These are phyloP conservation scores for Gossypium australe DNA, from an alignment of 345 rosid genomes.

Conservation along the genomic window DNA sequence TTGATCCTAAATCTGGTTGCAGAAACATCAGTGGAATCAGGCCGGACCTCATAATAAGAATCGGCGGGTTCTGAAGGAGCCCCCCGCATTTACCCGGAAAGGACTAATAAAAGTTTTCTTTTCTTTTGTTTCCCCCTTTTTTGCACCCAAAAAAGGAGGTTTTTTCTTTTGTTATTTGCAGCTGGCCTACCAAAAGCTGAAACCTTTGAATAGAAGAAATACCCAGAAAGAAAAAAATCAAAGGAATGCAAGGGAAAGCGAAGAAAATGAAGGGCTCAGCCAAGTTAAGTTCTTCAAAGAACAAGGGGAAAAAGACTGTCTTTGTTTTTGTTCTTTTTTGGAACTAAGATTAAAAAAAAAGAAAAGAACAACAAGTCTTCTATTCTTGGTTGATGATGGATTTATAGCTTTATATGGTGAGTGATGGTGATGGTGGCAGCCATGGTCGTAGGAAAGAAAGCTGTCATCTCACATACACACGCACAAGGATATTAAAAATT, in stretches of 20 bases:
- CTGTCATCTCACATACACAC: not conserved
- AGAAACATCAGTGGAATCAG: slow-evolving; percentile 91
- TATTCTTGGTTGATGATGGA: not conserved
- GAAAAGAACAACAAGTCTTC: not conserved
- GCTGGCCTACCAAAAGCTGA: not conserved
- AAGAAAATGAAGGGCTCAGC: not conserved
- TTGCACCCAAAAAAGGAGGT: not conserved
- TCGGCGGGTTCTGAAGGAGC: slow-evolving; percentile 63
- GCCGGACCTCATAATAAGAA: slow-evolving; percentile 85
- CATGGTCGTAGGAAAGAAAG: not conserved
- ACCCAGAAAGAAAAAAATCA: slow-evolving; percentile 5
- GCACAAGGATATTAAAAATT: not conserved
- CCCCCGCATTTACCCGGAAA: slow-evolving; percentile 63
- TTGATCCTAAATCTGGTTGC: slow-evolving; percentile 85
- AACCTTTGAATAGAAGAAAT: not conserved
- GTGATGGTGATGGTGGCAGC: not conserved
- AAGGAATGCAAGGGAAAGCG: not conserved
- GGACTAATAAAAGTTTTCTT: not conserved
- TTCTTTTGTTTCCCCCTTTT: not conserved
- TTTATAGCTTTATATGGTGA: not conserved
- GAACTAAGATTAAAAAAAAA: not conserved
- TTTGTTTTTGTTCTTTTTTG: not conserved
- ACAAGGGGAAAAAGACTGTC: not conserved
- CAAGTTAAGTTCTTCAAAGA: slow-evolving; percentile 5
- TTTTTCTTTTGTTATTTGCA: not conserved